Evolutionary conservation across 768 basidiomycete species (phyloP).

Genomic region (Leccinum ochraceum): DNA sequence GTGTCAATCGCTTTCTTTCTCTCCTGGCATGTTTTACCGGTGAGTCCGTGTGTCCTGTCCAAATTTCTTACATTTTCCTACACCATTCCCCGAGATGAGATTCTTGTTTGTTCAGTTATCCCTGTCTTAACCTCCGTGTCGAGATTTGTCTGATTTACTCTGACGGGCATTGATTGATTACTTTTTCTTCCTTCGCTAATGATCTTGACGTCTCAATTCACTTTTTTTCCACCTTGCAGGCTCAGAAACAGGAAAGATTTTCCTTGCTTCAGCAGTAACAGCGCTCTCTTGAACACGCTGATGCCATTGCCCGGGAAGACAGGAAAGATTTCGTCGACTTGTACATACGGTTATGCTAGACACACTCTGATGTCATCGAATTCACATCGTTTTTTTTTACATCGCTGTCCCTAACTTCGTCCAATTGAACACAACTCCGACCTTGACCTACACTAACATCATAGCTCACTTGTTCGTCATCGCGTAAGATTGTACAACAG

Average conservation of each 20-base stretch:
- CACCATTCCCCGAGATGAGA: conserved; percentile 19
- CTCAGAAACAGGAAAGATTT: neutral
- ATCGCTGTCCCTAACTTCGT: neutral
- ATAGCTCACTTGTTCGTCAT: neutral
- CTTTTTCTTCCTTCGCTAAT: neutral
- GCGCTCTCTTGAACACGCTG: neutral
- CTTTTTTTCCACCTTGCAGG: neutral
- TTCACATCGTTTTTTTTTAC: neutral
- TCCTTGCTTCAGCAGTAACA: neutral
- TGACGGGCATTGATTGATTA: neutral
- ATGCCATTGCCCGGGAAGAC: neutral
- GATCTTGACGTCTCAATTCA: neutral
- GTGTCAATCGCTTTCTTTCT: too few relatives aligned
- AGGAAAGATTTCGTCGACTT: neutral
- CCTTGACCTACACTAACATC: neutral
- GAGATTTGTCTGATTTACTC: conserved; percentile 9
- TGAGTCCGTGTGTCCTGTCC: neutral
- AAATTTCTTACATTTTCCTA: neutral
- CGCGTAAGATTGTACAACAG: neutral
- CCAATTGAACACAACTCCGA: neutral
- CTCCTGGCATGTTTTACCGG: neutral
- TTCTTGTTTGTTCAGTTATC: conserved; percentile 28
- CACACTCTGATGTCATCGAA: too few relatives aligned
- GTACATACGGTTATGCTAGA: neutral
- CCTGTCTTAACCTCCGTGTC: conserved; percentile 33